These are phyloP conservation scores for Hygrocybe coccinea DNA, from an alignment of 768 basidiomycete genomes.

Conservation along the genomic window DNA sequence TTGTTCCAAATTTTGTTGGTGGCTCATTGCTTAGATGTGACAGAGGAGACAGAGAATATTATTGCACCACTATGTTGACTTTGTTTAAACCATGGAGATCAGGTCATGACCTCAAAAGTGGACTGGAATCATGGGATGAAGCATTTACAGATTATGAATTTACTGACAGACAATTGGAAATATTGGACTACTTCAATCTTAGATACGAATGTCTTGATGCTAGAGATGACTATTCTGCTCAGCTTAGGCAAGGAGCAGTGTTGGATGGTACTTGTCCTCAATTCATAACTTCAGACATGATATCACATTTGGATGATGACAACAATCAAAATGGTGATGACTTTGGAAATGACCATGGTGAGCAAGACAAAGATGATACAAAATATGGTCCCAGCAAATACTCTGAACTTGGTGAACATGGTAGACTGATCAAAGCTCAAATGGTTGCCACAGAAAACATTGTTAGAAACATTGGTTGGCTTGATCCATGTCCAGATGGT, in stretches of 20 bases:
- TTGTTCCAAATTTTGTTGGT: constrained; percentile 29
- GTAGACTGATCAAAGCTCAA: neutral
- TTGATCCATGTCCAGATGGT: neutral
- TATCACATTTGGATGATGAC: neutral
- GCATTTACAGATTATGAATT: constrained; percentile 15
- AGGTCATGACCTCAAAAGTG: constrained; percentile 17
- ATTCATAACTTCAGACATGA: neutral
- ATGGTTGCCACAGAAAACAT: neutral
- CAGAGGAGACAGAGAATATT: constrained; percentile 28
- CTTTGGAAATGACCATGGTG: neutral
- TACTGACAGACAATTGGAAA: constrained; percentile 3
- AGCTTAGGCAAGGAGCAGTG: constrained; percentile 5
- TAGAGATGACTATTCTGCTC: constrained; percentile 24
- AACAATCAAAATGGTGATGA: neutral
- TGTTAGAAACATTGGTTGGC: neutral
- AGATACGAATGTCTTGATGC: constrained; percentile 30
- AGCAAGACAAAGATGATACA: neutral
- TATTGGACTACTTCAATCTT: constrained; percentile 26
- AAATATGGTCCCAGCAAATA: neutral
- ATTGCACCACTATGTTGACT: constrained; percentile 23
- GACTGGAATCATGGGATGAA: constrained; percentile 16
- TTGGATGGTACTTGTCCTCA: neutral
- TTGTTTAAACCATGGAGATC: constrained; percentile 21
- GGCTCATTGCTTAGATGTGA: constrained; percentile 27
- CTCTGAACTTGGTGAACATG: neutral